Conservation (phyloP, 208 protist genomes). For the Trypanosoma platydactyli region DNA sequence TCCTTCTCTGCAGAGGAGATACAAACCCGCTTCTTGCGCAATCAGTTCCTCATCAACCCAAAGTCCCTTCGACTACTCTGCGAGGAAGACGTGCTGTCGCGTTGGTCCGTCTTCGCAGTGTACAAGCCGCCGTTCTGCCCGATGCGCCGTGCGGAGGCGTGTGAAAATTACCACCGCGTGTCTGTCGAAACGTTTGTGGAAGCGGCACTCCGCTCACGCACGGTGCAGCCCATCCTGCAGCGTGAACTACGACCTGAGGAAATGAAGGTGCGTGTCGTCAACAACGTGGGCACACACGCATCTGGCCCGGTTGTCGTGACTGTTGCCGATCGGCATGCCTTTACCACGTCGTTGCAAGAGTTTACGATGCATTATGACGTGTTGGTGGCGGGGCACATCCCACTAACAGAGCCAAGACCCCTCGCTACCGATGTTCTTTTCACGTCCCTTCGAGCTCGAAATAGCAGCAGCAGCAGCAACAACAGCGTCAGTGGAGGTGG, state of each 20-base stretch:
- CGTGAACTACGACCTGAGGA: slow-evolving; percentile 28
- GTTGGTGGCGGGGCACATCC: slow-evolving; percentile 70
- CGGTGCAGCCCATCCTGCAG: slow-evolving; percentile 46
- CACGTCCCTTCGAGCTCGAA: not conserved
- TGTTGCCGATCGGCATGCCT: slow-evolving; percentile 43
- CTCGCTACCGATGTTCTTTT: slow-evolving; percentile 10
- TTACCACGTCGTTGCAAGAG: slow-evolving; percentile 43
- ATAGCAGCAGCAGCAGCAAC: not conserved
- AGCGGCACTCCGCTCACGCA: slow-evolving; percentile 56
- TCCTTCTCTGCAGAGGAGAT: slow-evolving; percentile 54
- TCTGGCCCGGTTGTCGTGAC: slow-evolving; percentile 80
- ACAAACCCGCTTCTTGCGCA: slow-evolving; percentile 78
- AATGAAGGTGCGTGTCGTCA: slow-evolving; percentile 68
- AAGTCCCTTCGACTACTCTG: slow-evolving; percentile 60
- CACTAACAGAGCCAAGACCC: slow-evolving; percentile 28
- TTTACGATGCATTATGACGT: slow-evolving; percentile 79
- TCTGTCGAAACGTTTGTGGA: slow-evolving; percentile 81
- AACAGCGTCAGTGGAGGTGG: not conserved
- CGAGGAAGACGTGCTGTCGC: slow-evolving; percentile 36
- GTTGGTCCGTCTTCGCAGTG: slow-evolving; percentile 65
- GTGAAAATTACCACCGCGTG: slow-evolving; percentile 76
- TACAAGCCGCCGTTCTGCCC: slow-evolving; percentile 91
- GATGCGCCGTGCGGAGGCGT: slow-evolving; percentile 67
- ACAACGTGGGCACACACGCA: slow-evolving; percentile 62
- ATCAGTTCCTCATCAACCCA: slow-evolving; percentile 76